Percentiles rank a stretch among this genome's conserved stretches.
Conservation (phyloP, 768 basidiomycete genomes). For the Psilocybe tampanensis region DNA sequence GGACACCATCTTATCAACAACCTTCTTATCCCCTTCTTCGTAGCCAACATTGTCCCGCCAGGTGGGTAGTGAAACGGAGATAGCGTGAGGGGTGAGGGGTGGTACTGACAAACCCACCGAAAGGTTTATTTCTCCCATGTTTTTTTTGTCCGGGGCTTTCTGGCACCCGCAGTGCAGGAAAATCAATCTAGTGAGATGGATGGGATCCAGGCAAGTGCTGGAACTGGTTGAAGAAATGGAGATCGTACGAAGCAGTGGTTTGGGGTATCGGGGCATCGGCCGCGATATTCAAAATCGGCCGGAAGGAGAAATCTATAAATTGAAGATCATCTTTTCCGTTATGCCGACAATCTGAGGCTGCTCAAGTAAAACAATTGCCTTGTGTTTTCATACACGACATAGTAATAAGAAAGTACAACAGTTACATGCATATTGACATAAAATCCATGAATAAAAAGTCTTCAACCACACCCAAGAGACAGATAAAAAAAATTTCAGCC, state of each 20-base stretch:
- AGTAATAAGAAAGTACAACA: neutral
- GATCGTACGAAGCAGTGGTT: neutral
- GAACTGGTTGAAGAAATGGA: neutral
- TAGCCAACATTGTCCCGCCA: slow-evolving; percentile 93
- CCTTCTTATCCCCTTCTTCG: slow-evolving; percentile 84
- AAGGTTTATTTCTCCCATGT: slow-evolving; percentile 24
- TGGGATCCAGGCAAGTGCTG: neutral
- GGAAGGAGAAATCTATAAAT: no score
- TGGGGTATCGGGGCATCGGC: slow-evolving; percentile 16
- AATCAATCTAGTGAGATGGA: neutral
- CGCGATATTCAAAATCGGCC: slow-evolving; percentile 15
- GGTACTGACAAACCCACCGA: slow-evolving; percentile 58
- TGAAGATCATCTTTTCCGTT: no score
- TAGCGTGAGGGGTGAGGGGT: slow-evolving; percentile 80
- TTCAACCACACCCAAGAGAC: neutral
- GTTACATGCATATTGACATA: no score
- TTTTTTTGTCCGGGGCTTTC: neutral
- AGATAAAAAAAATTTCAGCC: neutral
- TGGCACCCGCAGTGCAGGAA: neutral
- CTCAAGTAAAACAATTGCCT: neutral
- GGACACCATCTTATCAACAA: slow-evolving; percentile 77
- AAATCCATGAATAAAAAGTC: neutral
- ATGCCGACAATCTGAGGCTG: neutral
- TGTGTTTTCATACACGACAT: no score
- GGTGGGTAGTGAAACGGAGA: slow-evolving; percentile 92